Evolutionary conservation across 2,329 filamentous ascomycete species (phyloP).

Genomic region (Colletotrichum tabaci): DNA sequence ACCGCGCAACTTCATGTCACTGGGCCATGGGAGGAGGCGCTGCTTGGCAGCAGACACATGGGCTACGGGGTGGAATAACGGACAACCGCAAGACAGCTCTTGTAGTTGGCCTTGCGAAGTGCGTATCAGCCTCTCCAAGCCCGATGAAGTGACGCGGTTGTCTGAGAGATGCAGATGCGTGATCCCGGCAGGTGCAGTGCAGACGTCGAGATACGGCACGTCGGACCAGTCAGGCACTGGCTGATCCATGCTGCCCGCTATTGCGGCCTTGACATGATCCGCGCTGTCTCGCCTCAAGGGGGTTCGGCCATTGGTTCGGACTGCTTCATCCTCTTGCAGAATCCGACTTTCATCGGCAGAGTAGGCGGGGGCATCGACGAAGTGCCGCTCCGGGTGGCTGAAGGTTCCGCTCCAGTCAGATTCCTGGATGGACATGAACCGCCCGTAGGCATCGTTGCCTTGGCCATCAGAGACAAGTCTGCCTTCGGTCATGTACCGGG

Average conservation of each 20-base stretch:
- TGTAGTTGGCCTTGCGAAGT: conserved; percentile 63
- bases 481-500: conserved; percentile 63
- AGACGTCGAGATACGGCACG: conserved; percentile 46
- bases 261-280: conserved; percentile 49
- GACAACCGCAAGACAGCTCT: conserved; percentile 65
- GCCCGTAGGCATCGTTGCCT: conserved; percentile 55
- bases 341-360: conserved; percentile 47
- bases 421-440: conserved; percentile 63
- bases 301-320: conserved; percentile 50
- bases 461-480: conserved; percentile 50
- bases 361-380: conserved; percentile 64
- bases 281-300: conserved; percentile 52
- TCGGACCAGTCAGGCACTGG: conserved; percentile 28
- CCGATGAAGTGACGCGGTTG: conserved; percentile 62
- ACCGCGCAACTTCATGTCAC: conserved; percentile 56
- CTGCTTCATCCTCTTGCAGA: conserved; percentile 46
- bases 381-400: conserved; percentile 62
- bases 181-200: conserved; percentile 53
- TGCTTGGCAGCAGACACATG: conserved; percentile 20
- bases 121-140: conserved; percentile 60
- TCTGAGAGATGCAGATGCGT: conserved; percentile 70
- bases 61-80: conserved; percentile 45
- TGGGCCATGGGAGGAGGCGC: conserved; percentile 48
- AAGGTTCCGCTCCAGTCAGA: conserved; percentile 62
- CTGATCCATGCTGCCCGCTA: conserved; percentile 34